Evolutionary conservation across 495 filamentous ascomycete genomes (phyloP), one percentile per base, ranked within the genome.

Genomic region (Penicillium robsamsonii): DNA sequence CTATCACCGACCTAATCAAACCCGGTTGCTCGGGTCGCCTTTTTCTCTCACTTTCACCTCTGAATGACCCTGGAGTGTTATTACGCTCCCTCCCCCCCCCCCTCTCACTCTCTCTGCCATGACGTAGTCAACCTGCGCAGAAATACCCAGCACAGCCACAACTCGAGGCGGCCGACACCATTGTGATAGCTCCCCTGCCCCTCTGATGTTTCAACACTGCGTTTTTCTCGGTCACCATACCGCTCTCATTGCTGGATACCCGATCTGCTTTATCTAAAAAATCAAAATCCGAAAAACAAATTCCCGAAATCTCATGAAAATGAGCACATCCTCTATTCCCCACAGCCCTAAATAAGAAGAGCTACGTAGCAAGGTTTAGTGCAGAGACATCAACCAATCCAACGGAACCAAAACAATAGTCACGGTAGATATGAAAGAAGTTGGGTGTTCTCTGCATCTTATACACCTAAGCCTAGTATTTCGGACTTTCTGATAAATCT

Each of bases 221-320:
- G 57, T 62, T 66, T 56, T 53, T 31, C 45, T 31, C 51, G 58
- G 54, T 53, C 49, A 60, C 31, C 24, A 56, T 47, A 55, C 60
- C 62, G 50, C 47, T 47, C 57, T 59, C 56, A 61, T 62, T 71
- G 69, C 68, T 71, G 72, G 70, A 75, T 73, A 75, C 71, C 73
- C 71, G 63, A 69, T 75, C 67, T 66, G 59, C 58, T 57, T 61
- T 33, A 43, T 46, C 22, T 52, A 42, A 44, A 27, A 40, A 50
- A 37, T 12, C 45, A 53, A 52, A 37, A 35, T 27, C 29, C 4
- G 17, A 15, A 46, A 46, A 30, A 46, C 8, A n/a, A 29, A 41
- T 30, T 18, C 11, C 48, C 1, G 29, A 48, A 20, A 48, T 41
- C 8, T 38, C 35, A 38, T 38, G 35, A 17, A 38, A 7, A 2